phyloP scores from a whole-genome alignment of 23 red algal genomes.

The Gracilariopsis chorda region DNA sequence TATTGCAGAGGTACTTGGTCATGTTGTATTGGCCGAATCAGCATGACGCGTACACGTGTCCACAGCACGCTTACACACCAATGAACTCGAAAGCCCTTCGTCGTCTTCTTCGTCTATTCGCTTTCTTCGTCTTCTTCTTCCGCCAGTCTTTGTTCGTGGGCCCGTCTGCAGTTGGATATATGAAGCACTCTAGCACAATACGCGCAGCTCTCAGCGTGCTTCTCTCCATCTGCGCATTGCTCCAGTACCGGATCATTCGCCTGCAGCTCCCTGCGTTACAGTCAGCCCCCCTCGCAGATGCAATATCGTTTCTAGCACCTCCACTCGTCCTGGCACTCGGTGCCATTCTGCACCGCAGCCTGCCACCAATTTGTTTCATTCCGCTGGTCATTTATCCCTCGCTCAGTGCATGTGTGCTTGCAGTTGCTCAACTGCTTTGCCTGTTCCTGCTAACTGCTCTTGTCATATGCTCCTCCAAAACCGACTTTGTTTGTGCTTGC shows the following conservation, averaged over 20 bases:
- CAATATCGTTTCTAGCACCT: background rate
- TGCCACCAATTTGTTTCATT: conserved; percentile 3
- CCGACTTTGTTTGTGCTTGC: background rate
- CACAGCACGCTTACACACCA: no score
- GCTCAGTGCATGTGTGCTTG: background rate
- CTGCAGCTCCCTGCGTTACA: background rate
- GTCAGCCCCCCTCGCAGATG: background rate
- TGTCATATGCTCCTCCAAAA: background rate
- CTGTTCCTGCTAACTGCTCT: background rate
- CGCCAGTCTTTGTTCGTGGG: no score
- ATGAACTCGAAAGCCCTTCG: no score
- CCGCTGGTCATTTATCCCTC: background rate
- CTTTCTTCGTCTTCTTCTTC: no score
- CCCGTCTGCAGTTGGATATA: no score
- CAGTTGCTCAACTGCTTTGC: background rate
- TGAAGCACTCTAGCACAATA: background rate
- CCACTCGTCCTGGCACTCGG: background rate
- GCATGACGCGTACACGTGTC: no score
- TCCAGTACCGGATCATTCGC: conserved; percentile 4
- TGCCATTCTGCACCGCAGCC: background rate
- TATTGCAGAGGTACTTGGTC: no score
- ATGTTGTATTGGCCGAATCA: no score
- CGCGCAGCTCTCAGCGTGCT: background rate
- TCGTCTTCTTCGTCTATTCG: no score
- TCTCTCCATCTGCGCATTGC: background rate